Evolutionary conservation across 768 basidiomycete genomes (phyloP), one percentile per base, ranked within the genome.

Genomic region (Auricularia sp.): DNA sequence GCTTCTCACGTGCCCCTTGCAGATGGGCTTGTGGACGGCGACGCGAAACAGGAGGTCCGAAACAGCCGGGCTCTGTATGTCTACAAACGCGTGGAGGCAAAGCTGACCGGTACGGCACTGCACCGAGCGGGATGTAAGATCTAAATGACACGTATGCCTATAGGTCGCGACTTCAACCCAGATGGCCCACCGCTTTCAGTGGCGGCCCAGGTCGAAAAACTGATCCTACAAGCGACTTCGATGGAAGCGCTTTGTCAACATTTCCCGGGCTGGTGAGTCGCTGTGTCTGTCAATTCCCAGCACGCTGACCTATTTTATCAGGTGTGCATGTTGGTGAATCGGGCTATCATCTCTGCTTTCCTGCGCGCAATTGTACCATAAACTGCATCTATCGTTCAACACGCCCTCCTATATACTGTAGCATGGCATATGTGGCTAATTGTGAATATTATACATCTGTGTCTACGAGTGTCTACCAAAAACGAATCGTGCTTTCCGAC

Each of bases 291-390:
- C 56, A 33, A 14, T 29, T 29, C n/a, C 11, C 7, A 10, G 6
- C 29, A 8, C 23, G 53, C 36, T n/a, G 60, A 36, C 8, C 66
- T 44, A 10, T 33, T 63, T 66, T 58, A 42, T 16, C 64, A 83
- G 82, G 82, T 90, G 88, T 76, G 88, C 88, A 53, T 90, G 90
- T 76, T 90, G 88, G 88, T 90, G 75, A 76, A 69, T 61, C 14
- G 8, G 29, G 12, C 54, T 12, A 16, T 18, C 21, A 10, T 8
- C 34, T 7, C 11, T 35, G 23, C 56, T 59, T 59, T 23, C 16
- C 56, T 33, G 23, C 33, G 23, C 34, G 21, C 14, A 23, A 29
- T 29, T 35, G 23, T 59, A 59, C 56, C 18, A 59, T 59, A 59
- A 29, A 18, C 39, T 42, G 39, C 39, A 42, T 42, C 7, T 42